Conservation (phyloP, 1,284 basidiomycete genomes). For the Pyrrhoderma lamaoense region DNA sequence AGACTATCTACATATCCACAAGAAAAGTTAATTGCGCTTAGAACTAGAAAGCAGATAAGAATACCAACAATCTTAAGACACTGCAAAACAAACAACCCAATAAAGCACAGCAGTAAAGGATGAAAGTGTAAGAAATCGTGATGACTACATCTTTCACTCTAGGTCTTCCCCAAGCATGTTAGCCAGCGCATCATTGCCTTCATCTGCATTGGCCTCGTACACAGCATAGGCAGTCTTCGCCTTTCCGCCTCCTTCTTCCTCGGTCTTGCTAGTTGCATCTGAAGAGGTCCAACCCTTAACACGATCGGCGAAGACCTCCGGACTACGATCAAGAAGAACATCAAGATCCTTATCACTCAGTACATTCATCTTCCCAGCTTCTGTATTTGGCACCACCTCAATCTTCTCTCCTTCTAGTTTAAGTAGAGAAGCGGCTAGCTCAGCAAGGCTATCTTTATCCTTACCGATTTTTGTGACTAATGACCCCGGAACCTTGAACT, state of each 20-base stretch:
- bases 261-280: constrained; percentile 21
- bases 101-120: no score
- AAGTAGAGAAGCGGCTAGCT: constrained; percentile 76
- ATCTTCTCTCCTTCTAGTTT: constrained; percentile 85
- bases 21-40: no score
- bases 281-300: constrained; percentile 71
- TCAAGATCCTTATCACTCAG: constrained; percentile 78
- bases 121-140: no score
- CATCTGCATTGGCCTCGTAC: constrained; percentile 65
- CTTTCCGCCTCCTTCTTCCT: constrained; percentile 27
- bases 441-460: constrained; percentile 57
- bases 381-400: constrained; percentile 72
- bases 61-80: no score
- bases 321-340: constrained; percentile 73
- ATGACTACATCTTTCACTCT: background rate
- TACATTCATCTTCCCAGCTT: constrained; percentile 61
- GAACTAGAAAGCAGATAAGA: no score
- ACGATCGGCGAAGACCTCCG: constrained; percentile 71
- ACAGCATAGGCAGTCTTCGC: constrained; percentile 72
- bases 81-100: no score
- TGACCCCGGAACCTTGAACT: constrained; percentile 64
- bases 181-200: constrained; percentile 67
- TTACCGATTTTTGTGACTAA: constrained; percentile 36
- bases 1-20: no score
- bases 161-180: constrained; percentile 52